Conservation (phyloP, 1,139 yeast genomes). For the Meyerozyma elateridarum region DNA sequence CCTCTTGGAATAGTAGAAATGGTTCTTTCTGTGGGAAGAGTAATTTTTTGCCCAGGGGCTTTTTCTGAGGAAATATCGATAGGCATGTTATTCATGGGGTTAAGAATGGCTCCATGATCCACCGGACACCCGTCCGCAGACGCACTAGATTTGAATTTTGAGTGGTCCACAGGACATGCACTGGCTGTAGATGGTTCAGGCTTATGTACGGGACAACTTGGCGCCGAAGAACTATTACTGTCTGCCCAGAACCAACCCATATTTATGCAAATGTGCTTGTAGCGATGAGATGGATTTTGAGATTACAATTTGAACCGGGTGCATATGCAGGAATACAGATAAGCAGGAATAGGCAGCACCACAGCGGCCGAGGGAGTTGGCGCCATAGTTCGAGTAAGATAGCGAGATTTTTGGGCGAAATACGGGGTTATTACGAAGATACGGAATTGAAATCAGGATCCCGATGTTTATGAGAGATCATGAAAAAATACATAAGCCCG, state of each 20-base stretch:
- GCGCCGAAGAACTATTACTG: constrained; percentile 9
- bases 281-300: constrained; percentile 3
- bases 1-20: constrained; percentile 88
- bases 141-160: constrained; percentile 6
- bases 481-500: too few relatives aligned
- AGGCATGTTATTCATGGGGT: constrained; percentile 92
- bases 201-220: constrained; percentile 7
- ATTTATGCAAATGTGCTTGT: constrained; percentile 3
- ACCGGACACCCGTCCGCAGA: constrained; percentile 19
- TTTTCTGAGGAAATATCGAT: constrained; percentile 55
- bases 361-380: too few relatives aligned
- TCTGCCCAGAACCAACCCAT: constrained; percentile 92
- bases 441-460: too few relatives aligned
- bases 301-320: too few relatives aligned
- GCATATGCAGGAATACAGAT: neutral
- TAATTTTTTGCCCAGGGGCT: constrained; percentile 77
- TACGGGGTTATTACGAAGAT: too few relatives aligned
- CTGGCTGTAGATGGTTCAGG: constrained; percentile 5
- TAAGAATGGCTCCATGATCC: constrained; percentile 38
- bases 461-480: too few relatives aligned
- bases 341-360: neutral
- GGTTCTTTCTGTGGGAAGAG: constrained; percentile 79
- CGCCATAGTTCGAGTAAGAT: too few relatives aligned
- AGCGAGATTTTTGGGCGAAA: too few relatives aligned
- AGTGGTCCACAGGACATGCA: constrained; percentile 35